These are phyloP conservation scores for Solanum lycopersicoides DNA, from an alignment of 257 asterid species.

Conservation along the genomic window DNA sequence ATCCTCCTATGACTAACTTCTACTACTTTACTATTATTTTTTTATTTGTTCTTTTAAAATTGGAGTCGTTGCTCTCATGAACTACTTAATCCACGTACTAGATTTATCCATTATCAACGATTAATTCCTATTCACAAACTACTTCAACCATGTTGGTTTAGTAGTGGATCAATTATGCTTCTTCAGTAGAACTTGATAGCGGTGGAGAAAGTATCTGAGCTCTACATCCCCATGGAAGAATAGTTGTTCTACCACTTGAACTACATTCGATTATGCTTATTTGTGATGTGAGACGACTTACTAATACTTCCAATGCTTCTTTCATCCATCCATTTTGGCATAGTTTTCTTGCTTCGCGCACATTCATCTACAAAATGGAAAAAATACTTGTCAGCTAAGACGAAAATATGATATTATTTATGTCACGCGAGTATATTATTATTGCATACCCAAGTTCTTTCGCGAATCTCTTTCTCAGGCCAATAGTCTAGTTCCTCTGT, in stretches of 20 bases:
- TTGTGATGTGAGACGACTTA: conserved; percentile 1
- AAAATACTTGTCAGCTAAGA: not conserved
- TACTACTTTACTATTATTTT: not conserved
- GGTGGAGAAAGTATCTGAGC: not conserved
- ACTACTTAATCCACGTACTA: not conserved
- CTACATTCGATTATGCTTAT: not conserved
- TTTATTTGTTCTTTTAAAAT: not conserved
- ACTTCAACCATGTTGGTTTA: not conserved
- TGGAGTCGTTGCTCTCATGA: not conserved
- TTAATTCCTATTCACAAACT: not conserved
- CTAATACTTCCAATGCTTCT: conserved; percentile 30
- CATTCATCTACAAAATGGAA: conserved; percentile 16
- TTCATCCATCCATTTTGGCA: conserved; percentile 37
- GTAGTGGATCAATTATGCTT: not conserved
- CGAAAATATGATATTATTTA: not conserved
- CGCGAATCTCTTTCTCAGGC: conserved; percentile 84
- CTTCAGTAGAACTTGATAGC: not conserved
- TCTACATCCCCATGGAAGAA: not conserved
- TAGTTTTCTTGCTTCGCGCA: conserved; percentile 27
- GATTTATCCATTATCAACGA: not conserved
- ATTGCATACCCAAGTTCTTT: conserved; percentile 61
- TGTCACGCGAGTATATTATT: not conserved
- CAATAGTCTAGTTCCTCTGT: conserved; percentile 67
- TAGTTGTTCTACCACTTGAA: not conserved
- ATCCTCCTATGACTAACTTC: not conserved